A percentile compares a stretch with the other conserved stretches of the same genome.
Evolutionary conservation across 2,329 filamentous ascomycete genomes (phyloP).

Genomic region (Penicillium sp.): DNA sequence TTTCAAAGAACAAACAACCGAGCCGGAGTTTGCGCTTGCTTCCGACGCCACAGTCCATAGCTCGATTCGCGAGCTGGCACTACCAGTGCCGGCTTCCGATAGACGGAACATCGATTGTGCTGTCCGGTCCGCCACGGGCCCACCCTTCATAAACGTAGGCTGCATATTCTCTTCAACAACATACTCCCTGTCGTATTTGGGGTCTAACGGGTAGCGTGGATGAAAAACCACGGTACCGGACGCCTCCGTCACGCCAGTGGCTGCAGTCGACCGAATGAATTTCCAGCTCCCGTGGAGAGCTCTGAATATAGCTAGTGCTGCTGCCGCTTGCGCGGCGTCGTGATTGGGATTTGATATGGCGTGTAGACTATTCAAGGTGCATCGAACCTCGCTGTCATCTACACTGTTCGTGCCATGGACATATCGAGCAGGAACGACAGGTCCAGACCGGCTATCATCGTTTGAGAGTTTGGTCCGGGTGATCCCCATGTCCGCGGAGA

Average conservation of each 20-base stretch:
- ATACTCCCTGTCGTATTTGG: conserved; percentile 36
- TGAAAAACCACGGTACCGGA: conserved; percentile 64
- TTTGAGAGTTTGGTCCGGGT: conserved; percentile 39
- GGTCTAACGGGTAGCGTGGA: conserved; percentile 57
- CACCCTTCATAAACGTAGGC: background rate
- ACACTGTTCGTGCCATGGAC: conserved; percentile 21
- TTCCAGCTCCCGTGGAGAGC: conserved; percentile 69
- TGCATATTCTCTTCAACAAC: conserved; percentile 21
- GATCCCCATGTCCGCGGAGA: conserved; percentile 60
- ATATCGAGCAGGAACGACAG: conserved; percentile 58
- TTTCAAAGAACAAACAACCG: background rate
- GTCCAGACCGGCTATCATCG: conserved; percentile 35
- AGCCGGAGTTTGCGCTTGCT: background rate
- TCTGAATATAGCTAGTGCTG: conserved; percentile 66
- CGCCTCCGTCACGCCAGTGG: conserved; percentile 50
- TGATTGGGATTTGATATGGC: conserved; percentile 33
- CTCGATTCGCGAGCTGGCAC: conserved; percentile 9
- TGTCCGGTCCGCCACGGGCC: conserved; percentile 2
- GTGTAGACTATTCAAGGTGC: conserved; percentile 50
- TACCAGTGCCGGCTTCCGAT: conserved; percentile 3
- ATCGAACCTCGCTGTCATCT: conserved; percentile 31
- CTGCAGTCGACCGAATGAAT: conserved; percentile 49
- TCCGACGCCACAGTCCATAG: conserved; percentile 11
- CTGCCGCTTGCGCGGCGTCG: conserved; percentile 52
- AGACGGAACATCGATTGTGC: conserved; percentile 15